Base-by-base conservation (phyloP, 1,284 basidiomycete genomes). In the Rhodofomes roseus region DNA sequence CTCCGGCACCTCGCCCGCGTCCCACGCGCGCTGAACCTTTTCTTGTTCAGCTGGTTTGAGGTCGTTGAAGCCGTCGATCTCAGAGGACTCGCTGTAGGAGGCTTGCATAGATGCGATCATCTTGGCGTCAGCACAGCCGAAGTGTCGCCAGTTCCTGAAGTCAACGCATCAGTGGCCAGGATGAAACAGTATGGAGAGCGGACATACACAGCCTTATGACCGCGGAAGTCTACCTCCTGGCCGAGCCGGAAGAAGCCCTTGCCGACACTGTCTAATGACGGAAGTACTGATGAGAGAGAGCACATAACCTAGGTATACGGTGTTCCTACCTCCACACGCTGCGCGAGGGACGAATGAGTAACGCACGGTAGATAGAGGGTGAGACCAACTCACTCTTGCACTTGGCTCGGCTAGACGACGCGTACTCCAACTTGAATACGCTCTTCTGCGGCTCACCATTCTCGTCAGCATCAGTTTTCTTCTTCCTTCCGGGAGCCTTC, bases 161-260 rank as follows among this genome's bases (percentile, higher is more conserved):
- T 5, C 11, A 11, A 27, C 18, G 23, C n/a, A 57, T 66, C 62
- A 60, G n/a, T 62, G 37, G 27, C 9, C 44, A 16, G n/a, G 18
- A 18, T 7, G 20, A 25, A 16, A 7, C 14, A 20, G 18, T 40
- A 8, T 43, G 25, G 25, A 14, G 34, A 40, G n/a, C 61, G 68
- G 63, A 83, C 83, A 73, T 72, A 92, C 89, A 89, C 89, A 60
- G 73, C 79, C 16, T 85, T 85, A 65, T 84, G 81, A 54, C 91
- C 93, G 62, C 78, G 79, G 69, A 94, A 80, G 63, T 93, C 90
- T 56, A 93, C 85, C 60, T 92, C 72, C 20, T 83, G 79, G 31
- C 93, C 93, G 31, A 93, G 70, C 25, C 94, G 81, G 55, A 96
- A 74, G 48, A 79, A 77, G 57, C 86, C 90, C 74, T 96, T 96